Percentiles rank a stretch among this genome's conserved stretches.
Evolutionary conservation across 179 eudicot genomes (phyloP).

Genomic region (Beta corolliflora): DNA sequence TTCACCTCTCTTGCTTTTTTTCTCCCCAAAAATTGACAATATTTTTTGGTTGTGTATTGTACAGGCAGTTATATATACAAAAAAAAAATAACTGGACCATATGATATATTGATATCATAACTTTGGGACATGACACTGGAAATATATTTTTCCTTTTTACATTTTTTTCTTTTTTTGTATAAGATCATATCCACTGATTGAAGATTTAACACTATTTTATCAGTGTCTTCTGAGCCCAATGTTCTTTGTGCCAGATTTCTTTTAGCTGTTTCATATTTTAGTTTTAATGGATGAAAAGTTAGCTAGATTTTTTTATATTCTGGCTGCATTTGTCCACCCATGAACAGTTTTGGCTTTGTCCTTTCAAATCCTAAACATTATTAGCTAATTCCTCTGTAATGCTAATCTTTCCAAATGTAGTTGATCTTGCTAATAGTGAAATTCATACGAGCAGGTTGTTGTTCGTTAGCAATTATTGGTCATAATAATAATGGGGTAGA

Average conservation of each 20-base stretch:
- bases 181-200: not conserved
- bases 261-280: not conserved
- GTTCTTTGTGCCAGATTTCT: conserved; percentile 30
- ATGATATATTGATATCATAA: not conserved
- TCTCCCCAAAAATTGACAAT: conserved; percentile 11
- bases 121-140: conserved; percentile 22
- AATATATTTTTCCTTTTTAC: not conserved
- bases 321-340: conserved; percentile 12
- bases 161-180: not conserved
- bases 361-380: not conserved
- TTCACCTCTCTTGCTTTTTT: conserved; percentile 11
- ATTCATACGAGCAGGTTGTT: no score
- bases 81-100: conserved; percentile 21
- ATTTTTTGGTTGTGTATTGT: conserved; percentile 9
- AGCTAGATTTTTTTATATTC: conserved; percentile 13
- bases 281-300: conserved; percentile 19
- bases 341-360: conserved; percentile 10
- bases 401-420: not conserved
- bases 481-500: no score
- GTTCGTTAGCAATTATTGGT: no score
- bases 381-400: not conserved
- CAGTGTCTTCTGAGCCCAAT: conserved; percentile 26
- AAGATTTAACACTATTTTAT: conserved; percentile 8
- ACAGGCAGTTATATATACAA: conserved; percentile 11
- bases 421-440: no score